Percentiles rank a stretch among this genome's conserved stretches.
Evolutionary conservation across 106 monocot genomes (phyloP).

Genomic region (Vanilla planifolia): DNA sequence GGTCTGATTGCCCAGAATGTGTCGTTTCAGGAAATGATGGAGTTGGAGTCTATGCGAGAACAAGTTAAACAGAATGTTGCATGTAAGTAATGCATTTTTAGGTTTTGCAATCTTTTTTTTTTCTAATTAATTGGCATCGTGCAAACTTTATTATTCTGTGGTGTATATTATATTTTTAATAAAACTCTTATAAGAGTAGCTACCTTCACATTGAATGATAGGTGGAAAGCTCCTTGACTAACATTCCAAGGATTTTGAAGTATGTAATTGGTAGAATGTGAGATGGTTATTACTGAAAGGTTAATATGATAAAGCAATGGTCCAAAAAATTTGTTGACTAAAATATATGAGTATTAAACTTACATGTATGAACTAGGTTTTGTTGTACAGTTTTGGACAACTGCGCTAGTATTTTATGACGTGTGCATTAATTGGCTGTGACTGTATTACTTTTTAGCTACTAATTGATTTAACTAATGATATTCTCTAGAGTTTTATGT

Average conservation of each 20-base stretch:
- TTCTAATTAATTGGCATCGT: neutral
- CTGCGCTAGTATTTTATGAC: no score
- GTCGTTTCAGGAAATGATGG: conserved; percentile 62
- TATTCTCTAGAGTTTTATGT: no score
- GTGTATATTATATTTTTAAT: neutral
- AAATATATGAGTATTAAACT: no score
- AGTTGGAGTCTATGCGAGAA: conserved; percentile 76
- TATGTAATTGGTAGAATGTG: neutral
- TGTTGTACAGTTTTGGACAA: no score
- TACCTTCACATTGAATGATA: neutral
- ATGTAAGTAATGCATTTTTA: conserved; percentile 31
- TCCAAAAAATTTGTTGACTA: no score
- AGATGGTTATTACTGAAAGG: no score
- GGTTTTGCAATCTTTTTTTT: neutral
- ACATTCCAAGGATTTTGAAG: no score
- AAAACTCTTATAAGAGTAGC: neutral
- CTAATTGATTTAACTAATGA: no score
- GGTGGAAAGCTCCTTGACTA: neutral
- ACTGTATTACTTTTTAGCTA: no score
- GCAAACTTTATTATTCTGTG: neutral
- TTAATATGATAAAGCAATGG: no score
- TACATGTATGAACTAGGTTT: no score
- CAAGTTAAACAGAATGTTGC: conserved; percentile 66
- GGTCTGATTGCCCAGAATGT: neutral
- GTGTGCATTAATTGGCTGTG: no score